Evolutionary conservation across 108 stramenopile species (phyloP).

Genomic region (Pseudonitzschia multiseries): DNA sequence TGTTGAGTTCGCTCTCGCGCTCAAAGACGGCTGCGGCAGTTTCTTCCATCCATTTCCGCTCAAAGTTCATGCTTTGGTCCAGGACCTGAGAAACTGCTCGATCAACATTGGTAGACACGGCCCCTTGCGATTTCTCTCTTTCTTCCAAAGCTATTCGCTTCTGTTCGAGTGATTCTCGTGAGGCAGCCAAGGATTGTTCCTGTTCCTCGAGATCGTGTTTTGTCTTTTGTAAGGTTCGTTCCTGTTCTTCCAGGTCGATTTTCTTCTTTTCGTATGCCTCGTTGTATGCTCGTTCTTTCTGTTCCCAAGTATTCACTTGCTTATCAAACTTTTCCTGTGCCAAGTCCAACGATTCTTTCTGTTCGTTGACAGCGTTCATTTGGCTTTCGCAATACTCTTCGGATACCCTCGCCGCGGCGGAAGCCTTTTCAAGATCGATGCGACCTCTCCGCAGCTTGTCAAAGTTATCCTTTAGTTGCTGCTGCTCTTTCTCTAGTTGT

Average conservation of each 20-base stretch:
- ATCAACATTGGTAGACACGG: constrained; percentile 23
- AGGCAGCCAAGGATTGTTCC: neutral
- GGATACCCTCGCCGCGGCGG: neutral
- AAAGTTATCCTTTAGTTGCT: constrained; percentile 5
- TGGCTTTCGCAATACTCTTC: constrained; percentile 1
- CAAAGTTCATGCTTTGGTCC: constrained; percentile 38
- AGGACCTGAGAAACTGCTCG: constrained; percentile 36
- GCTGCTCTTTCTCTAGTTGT: neutral
- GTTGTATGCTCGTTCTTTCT: neutral
- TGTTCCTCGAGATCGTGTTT: constrained; percentile 11
- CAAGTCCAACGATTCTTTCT: neutral
- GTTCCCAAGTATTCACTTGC: constrained; percentile 7
- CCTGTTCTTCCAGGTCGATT: constrained; percentile 12
- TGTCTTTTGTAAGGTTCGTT: constrained; percentile 3
- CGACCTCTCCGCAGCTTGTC: constrained; percentile 40
- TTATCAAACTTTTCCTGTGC: constrained; percentile 11
- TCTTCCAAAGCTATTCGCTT: constrained; percentile 12
- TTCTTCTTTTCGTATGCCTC: neutral
- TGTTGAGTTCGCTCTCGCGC: constrained; percentile 34
- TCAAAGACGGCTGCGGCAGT: constrained; percentile 46
- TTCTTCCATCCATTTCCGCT: constrained; percentile 47
- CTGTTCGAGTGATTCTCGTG: constrained; percentile 8
- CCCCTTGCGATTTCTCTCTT: constrained; percentile 4
- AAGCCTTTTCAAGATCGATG: constrained; percentile 15
- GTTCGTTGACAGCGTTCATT: neutral